A percentile compares a stretch with the other conserved stretches of the same genome.
Evolutionary conservation across 768 basidiomycete genomes (phyloP).

Genomic region (Lactarius hengduanensis): DNA sequence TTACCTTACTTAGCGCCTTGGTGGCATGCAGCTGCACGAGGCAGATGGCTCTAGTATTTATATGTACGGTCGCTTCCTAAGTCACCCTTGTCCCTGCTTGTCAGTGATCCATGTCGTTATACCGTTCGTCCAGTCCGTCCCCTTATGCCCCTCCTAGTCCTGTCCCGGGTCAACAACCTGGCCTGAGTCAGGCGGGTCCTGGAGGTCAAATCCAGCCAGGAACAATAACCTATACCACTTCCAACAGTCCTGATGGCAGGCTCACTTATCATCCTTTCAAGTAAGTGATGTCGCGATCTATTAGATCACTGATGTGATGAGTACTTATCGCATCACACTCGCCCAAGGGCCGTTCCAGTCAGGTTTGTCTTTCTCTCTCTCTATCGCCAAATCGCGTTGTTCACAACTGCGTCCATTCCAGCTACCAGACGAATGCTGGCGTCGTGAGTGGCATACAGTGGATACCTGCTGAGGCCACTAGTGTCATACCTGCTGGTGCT

Average conservation of each 20-base stretch:
- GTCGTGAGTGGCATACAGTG: slow-evolving; percentile 63
- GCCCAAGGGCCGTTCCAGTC: slow-evolving; percentile 63
- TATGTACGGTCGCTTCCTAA: slow-evolving; percentile 4
- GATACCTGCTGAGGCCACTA: slow-evolving; percentile 69
- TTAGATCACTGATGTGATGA: slow-evolving; percentile 20
- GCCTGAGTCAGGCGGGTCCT: slow-evolving; percentile 26
- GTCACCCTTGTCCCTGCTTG: slow-evolving; percentile 6
- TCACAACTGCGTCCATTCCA: slow-evolving; percentile 32
- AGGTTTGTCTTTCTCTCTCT: slow-evolving; percentile 47
- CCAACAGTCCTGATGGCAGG: slow-evolving; percentile 58
- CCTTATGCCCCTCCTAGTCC: slow-evolving; percentile 27
- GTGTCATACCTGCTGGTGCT: slow-evolving; percentile 57
- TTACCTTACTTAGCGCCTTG: slow-evolving; percentile 18
- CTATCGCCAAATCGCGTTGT: neutral
- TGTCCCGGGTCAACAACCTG: slow-evolving; percentile 7
- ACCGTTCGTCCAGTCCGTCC: slow-evolving; percentile 21
- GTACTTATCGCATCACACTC: slow-evolving; percentile 29
- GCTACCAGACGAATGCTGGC: slow-evolving; percentile 71
- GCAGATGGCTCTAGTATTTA: slow-evolving; percentile 19
- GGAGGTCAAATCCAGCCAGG: slow-evolving; percentile 57
- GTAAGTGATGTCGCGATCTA: slow-evolving; percentile 37
- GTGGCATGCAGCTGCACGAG: slow-evolving; percentile 13
- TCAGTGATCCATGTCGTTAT: slow-evolving; percentile 27
- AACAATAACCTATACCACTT: slow-evolving; percentile 72
- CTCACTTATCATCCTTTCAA: slow-evolving; percentile 71